Base-by-base conservation (phyloP, 805 yeast genomes). In the Hanseniaspora jakobsenii region DNA sequence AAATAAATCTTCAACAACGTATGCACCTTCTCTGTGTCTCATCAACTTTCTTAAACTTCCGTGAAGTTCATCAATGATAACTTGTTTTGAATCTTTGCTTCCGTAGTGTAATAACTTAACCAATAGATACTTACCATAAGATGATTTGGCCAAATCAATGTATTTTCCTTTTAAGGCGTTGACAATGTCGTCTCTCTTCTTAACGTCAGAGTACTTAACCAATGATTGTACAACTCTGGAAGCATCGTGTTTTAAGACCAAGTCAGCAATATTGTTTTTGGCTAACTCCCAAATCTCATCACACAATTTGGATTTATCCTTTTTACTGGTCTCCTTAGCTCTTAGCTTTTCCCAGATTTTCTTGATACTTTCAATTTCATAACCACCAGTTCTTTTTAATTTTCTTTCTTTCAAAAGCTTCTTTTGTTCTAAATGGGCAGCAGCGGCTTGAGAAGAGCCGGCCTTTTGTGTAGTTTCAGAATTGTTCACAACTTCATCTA, bases 11-110 rank as follows among this genome's bases (percentile, higher is more conserved):
- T 89, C 97, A 52, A 87, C 86, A 31, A 89, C 97, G 56, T 89
- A 86, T 12, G 97, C 97, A 64, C 96, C 98, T 70, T 89, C 97
- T 66, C 82, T 80, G 65, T 89, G 96, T 69, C 94, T 78, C 91
- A 89, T 85, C 48, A 89, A 69, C 64, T 85, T 89, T 61, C 95
- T 73, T 56, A 84, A 73, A 54, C 79, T 78, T 39, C 98, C 98
- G 57, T 86, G 94, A 52, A 89, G 70, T 65, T 86, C 95, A 56
- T 79, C 72, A 47, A 87, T 70, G 47, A 89, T 80, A 29, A 75
- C 53, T 44, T 76, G 80, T 55, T 95, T 73, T 1, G 87, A 76
- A 24, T 78, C 78, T 57, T 78, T 84, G 6, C 89, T 73, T 6
- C 98, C 98, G 62, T 89, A 89, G 64, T 87, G 95, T 55, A 89